These are phyloP conservation scores for Yamadazyma oceani DNA, from an alignment of 1,139 yeast genomes.

Conservation along the genomic window DNA sequence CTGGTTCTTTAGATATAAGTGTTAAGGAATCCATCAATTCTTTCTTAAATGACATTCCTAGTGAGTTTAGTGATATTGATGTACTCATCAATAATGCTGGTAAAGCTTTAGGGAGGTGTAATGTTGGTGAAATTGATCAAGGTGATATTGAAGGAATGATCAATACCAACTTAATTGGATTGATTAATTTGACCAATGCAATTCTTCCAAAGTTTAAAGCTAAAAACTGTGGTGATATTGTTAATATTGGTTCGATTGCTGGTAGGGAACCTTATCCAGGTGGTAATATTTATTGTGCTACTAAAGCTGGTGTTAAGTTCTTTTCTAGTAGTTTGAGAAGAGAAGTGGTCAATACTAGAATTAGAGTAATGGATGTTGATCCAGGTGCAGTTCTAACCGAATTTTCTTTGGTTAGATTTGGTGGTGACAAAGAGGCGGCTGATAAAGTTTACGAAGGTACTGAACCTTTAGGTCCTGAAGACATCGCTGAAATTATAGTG, in stretches of 20 bases:
- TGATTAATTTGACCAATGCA: constrained; percentile 69
- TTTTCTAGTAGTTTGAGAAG: constrained; percentile 49
- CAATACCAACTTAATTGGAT: constrained; percentile 71
- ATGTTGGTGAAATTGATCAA: constrained; percentile 56
- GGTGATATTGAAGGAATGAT: constrained; percentile 64
- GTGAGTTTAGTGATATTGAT: constrained; percentile 57
- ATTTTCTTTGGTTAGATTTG: constrained; percentile 46
- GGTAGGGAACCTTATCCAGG: constrained; percentile 54
- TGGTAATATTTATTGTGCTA: constrained; percentile 52
- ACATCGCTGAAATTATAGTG: constrained; percentile 51
- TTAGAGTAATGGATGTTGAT: constrained; percentile 49
- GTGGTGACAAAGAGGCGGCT: constrained; percentile 43
- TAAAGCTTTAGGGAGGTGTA: constrained; percentile 67
- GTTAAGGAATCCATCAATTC: constrained; percentile 49
- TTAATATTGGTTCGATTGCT: constrained; percentile 52
- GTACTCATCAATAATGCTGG: constrained; percentile 83
- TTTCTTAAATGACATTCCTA: constrained; percentile 51
- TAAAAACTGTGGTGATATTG: constrained; percentile 48
- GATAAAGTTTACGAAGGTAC: constrained; percentile 47
- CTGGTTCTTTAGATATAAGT: constrained; percentile 62
- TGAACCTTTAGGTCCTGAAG: constrained; percentile 46
- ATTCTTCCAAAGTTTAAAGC: constrained; percentile 61
- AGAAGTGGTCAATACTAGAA: constrained; percentile 45
- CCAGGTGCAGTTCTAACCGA: constrained; percentile 57
- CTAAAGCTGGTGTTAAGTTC: constrained; percentile 49